Evolutionary conservation across 768 basidiomycete species (phyloP), one percentile per base, ranked within the genome.

Genomic region (Solioccasus polychromus): DNA sequence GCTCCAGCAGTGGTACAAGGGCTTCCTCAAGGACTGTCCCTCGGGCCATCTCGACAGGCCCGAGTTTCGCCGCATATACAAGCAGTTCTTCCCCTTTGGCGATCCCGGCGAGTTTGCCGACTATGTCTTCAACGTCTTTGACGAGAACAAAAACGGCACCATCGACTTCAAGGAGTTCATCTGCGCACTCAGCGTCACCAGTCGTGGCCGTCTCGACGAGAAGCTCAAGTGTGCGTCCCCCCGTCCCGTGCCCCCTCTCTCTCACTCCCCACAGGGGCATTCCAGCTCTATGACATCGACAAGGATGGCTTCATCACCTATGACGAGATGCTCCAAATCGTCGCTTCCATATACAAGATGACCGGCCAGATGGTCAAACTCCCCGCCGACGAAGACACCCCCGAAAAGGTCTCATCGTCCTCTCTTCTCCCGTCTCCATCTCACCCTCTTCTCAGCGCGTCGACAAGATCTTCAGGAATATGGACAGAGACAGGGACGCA

Each of bases 151-250:
- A 77, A 94, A 90, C 69, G 92, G 91, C 45, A 92, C 88, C 22
- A 99, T 99, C 71, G 96, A 99, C 73, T 99, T 99, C 70, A 95
- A 94, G 60, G 95, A 97, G 72, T 99, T 99, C 72, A 98, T 99
- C 62, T 93, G 92, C 60, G 96, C 96, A 0, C 81, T 99, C 54
- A 92, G 89, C 68, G 83, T 98, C 48, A 99, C 96, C 5, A 90
- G 87, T 50, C 80, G 96, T 41, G 96, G 96, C 3, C 76, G 85
- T 52, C 68, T 98, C 48, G 96, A 99, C 62, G 96, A 99, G 75
- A 99, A 99, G 72, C 84, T 99, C 54, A 91, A 91, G 75, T 99
- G 96, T 96, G 57, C 59, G 89, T 72, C 39, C 53, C 39, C 47
- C 45, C 7, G 45, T 11, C 44, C 25, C 28, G 45, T 39, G 37